Conservation (phyloP, 192 early-diverging fungal genomes). For the Backusella sp. region DNA sequence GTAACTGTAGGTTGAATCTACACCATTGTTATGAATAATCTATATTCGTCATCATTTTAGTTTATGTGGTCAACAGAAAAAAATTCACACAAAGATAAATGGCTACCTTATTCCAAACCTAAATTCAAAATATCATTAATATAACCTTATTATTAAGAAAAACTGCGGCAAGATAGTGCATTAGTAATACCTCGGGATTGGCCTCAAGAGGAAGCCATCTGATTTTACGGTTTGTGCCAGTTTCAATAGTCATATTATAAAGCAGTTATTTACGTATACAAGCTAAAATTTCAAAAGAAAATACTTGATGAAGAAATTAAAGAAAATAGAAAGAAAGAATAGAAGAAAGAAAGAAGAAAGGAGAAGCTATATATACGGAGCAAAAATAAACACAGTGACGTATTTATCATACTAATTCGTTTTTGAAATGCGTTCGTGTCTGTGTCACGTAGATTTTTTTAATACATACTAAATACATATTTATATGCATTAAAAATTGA, state of each 20-base stretch:
- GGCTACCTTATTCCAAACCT: constrained; percentile 66
- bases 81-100: neutral
- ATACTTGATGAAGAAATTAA: neutral
- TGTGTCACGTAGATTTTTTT: neutral
- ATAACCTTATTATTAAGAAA: neutral
- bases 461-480: neutral
- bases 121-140: neutral
- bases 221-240: constrained; percentile 27
- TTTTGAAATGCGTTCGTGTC: neutral
- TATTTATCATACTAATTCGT: neutral
- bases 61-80: neutral
- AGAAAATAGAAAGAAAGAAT: neutral
- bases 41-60: constrained; percentile 21
- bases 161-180: neutral
- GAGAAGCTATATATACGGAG: neutral
- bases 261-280: neutral
- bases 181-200: constrained; percentile 70
- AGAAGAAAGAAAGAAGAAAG: neutral
- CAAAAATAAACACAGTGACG: neutral
- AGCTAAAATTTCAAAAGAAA: neutral
- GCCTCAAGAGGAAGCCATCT: constrained; percentile 89
- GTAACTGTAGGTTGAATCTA: constrained; percentile 58
- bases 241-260: neutral
- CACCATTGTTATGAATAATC: constrained; percentile 71
- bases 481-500: neutral